Evolutionary conservation across 257 asterid genomes (phyloP).

Genomic region (Primulina eburnea): DNA sequence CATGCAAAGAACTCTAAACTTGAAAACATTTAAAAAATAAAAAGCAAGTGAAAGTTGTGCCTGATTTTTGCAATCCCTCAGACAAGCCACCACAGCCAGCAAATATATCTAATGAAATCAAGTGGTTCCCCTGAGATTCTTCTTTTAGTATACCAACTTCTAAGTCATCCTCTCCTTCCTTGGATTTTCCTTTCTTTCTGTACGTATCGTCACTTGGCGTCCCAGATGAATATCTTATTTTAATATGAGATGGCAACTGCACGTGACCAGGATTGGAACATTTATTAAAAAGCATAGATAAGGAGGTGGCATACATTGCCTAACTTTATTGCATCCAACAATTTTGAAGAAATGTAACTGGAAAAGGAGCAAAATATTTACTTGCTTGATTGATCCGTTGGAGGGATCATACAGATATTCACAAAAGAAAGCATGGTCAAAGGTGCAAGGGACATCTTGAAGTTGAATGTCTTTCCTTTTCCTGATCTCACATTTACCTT

Average conservation of each 20-base stretch:
- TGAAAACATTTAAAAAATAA: not conserved
- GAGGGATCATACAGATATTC: constrained; percentile 77
- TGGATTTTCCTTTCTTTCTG: constrained; percentile 73
- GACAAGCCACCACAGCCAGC: constrained; percentile 99
- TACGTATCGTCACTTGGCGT: constrained; percentile 39
- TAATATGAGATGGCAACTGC: constrained; percentile 76
- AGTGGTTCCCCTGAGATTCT: constrained; percentile 35
- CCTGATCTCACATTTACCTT: constrained; percentile 86
- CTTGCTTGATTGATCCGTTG: constrained; percentile 83
- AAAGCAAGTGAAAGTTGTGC: constrained; percentile 37
- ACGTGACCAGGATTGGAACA: constrained; percentile 28
- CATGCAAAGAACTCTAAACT: constrained; percentile 19
- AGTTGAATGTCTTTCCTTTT: constrained; percentile 68
- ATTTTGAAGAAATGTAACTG: constrained; percentile 1
- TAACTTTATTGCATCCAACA: not conserved
- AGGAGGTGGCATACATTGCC: constrained; percentile 5
- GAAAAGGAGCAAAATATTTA: constrained; percentile 21
- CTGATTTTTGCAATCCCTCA: constrained; percentile 76
- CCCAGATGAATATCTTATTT: constrained; percentile 49
- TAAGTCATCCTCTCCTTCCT: constrained; percentile 63
- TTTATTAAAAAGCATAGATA: constrained; percentile 23
- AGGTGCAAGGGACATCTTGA: constrained; percentile 57
- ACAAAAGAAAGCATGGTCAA: constrained; percentile 83
- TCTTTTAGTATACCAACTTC: constrained; percentile 36
- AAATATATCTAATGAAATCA: constrained; percentile 81